Evolutionary conservation across 139 green algal genomes (phyloP), one percentile per base, ranked within the genome.

Genomic region (Mesotaenium endlicherianum): DNA sequence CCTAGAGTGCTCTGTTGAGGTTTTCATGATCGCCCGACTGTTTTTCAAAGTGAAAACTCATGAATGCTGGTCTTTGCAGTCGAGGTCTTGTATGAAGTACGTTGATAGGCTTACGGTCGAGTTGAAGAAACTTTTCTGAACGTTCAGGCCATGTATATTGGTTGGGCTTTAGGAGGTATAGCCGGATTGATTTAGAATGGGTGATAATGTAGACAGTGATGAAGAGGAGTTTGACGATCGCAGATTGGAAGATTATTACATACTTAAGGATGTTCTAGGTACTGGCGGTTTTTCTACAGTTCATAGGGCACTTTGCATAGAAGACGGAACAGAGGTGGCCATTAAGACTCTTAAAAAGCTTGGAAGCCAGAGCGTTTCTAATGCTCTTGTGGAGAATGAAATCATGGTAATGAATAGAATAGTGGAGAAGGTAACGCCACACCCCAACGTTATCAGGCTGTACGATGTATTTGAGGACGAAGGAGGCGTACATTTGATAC

Each of bases 401-500:
- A 86, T 88, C 77, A 70, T 77, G 60, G 82, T 85, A 17, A 88
- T 88, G 82, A 75, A 67, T 26, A 40, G 38, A 31, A 81, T 88
- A 17, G 60, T 86, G 44, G 82, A 88, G 58, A 39, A 17, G 4
- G 58, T 88, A 11, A 64, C 42, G n/a, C 81, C 75, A 30, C 81
- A 87, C 53, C 76, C 81, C 53, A 87, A 87, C 81, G 76, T 87
- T 39, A 70, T 88, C 77, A 42, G 81, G 26, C 76, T 88, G 6
- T 17, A 55, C 36, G 82, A 88, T 72, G 77, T 90, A 43, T 89
- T 86, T 45, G 87, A 90, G 59, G 86, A 90, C 57, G 38, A 39
- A 8, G 41, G 59, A 4, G 43, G 67, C 50, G 88, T 91, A 26
- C 86, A 91, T 75, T 57, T 91, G 6, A 87, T 94, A 36, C 94